Base-by-base conservation (phyloP, 2,329 filamentous ascomycete genomes). In the Elsinoe arachidis region DNA sequence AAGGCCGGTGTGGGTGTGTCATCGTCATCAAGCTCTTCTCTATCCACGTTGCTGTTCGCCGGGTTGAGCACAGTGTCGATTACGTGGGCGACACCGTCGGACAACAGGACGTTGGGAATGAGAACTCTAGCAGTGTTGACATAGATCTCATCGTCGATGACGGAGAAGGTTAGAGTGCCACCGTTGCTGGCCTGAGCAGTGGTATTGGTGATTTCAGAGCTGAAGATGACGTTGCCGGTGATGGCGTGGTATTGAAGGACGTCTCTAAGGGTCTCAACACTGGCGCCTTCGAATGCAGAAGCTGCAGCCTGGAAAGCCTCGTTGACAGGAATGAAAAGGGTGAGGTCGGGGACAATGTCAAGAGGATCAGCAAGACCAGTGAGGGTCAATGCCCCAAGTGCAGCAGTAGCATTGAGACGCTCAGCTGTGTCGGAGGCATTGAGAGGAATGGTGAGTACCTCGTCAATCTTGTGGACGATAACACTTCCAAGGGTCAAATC, bases 61-160 rank as follows among this genome's bases (percentile, higher is more conserved):
- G 58, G 58, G 14, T 47, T 55, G 26, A 59, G 47, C 12, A 59
- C 58, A 41, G 35, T 74, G 57, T 67, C 69, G 37, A 83, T 73
- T 12, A 83, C 72, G 62, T 83, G 80, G 2, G 81, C 67, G 1
- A 84, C 80, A 23, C 81, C 81, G 61, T 83, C 83, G 33, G 72
- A 72, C 10, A 78, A 68, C 4, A 84, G 67, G 2, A 80, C 68
- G 63, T 83, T 74, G 1, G 75, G 68, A 1, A 71, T 67, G 1
- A 78, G 69, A 33, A 84, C 72, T 60, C 73, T 72, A 2, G 80
- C 80, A n/a, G 74, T 72, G 71, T 82, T 80, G 57, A 78, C 73
- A 61, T 72, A 80, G 2, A 64, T 66, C 11, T 70, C 73, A 54
- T 72, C 74, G 51, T 73, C 68, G 47, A 72, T 63, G 5, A 77